A percentile compares a stretch with the other conserved stretches of the same genome.
Evolutionary conservation across 768 basidiomycete species (phyloP).

Genomic region (Scleroderma citrinum): DNA sequence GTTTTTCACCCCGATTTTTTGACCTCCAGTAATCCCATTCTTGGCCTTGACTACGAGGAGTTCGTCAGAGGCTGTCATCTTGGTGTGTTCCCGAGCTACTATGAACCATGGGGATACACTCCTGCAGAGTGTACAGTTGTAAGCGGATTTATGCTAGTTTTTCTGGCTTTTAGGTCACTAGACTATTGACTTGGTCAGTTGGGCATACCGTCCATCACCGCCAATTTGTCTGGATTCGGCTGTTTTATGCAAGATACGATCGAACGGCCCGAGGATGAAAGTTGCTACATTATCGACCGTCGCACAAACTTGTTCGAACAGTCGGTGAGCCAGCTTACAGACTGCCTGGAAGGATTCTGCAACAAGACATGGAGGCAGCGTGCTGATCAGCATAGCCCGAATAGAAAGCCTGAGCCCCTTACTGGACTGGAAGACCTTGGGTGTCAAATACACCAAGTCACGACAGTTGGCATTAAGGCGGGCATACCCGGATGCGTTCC

Average conservation of each 20-base stretch:
- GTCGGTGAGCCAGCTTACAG: constrained; percentile 78
- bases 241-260: constrained; percentile 99
- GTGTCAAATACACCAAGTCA: constrained; percentile 95
- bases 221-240: constrained; percentile 96
- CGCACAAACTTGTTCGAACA: constrained; percentile 87
- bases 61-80: constrained; percentile 98
- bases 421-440: constrained; percentile 97
- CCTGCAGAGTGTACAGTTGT: constrained; percentile 99
- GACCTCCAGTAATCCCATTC: constrained; percentile 95
- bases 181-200: constrained; percentile 45
- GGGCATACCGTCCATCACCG: constrained; percentile 97
- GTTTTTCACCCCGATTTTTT: constrained; percentile 98
- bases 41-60: constrained; percentile 97
- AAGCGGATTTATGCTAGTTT: constrained; percentile 24
- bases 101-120: constrained; percentile 95
- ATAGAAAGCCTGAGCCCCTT: constrained; percentile 86
- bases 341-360: constrained; percentile 68
- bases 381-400: constrained; percentile 97
- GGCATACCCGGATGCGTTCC: constrained; percentile 94
- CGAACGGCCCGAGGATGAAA: constrained; percentile 90
- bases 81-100: constrained; percentile 97
- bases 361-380: constrained; percentile 89
- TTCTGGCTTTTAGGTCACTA: constrained; percentile 1
- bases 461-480: constrained; percentile 86
- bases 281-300: constrained; percentile 94